These are phyloP conservation scores for Penicillium italicum DNA, from an alignment of 2,329 filamentous ascomycete species.

Conservation along the genomic window DNA sequence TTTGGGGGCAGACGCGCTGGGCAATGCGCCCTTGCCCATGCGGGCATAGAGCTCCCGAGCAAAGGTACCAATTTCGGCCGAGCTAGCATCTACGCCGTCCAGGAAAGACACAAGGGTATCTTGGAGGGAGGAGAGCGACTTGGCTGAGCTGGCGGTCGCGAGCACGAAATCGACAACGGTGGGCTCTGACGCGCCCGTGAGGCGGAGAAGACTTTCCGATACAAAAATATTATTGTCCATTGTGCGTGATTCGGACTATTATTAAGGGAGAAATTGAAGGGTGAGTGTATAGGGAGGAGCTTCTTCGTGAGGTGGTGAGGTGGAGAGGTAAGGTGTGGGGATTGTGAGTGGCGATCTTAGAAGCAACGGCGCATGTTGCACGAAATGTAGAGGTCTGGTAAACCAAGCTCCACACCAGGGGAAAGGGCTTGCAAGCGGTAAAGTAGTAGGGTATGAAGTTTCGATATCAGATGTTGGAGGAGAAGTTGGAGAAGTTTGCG, in stretches of 20 bases:
- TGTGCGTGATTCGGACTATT: slow-evolving; percentile 5
- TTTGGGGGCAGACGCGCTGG: slow-evolving; percentile 10
- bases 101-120: slow-evolving; percentile 53
- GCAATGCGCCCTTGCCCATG: slow-evolving; percentile 23
- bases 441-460: neutral
- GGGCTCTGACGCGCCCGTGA: slow-evolving; percentile 54
- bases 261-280: neutral
- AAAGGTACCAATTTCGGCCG: slow-evolving; percentile 47
- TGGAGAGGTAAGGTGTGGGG: neutral
- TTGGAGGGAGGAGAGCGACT: slow-evolving; percentile 46
- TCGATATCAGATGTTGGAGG: neutral
- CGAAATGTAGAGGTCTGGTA: no score
- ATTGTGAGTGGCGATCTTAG: neutral
- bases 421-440: neutral
- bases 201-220: slow-evolving; percentile 51
- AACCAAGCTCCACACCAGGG: neutral
- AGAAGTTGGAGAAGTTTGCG: slow-evolving; percentile 8
- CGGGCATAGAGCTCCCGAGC: slow-evolving; percentile 46
- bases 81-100: slow-evolving; percentile 39
- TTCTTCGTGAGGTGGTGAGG: neutral
- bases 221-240: slow-evolving; percentile 44
- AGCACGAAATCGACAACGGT: slow-evolving; percentile 57
- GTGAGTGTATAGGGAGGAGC: neutral
- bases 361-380: neutral
- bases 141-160: slow-evolving; percentile 51